A percentile compares a stretch with the other conserved stretches of the same genome.
These are phyloP conservation scores for Scutellaria baicalensis DNA, from an alignment of 257 asterid species.

Conservation along the genomic window DNA sequence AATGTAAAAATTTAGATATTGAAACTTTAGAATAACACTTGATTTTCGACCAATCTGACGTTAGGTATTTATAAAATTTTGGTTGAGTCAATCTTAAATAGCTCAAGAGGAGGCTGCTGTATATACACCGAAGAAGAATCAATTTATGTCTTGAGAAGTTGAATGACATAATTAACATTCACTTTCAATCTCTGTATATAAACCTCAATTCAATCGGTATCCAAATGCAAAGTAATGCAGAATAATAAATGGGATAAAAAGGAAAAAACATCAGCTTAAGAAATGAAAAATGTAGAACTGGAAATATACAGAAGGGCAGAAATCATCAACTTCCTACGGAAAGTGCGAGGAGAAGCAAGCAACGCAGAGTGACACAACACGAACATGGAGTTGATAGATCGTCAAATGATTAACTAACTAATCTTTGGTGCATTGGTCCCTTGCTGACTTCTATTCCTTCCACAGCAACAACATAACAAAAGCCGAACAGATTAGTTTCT, in stretches of 20 bases:
- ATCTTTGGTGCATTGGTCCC: constrained; percentile 17
- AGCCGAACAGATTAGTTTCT: not conserved
- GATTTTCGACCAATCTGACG: too few species aligned
- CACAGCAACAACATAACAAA: constrained; percentile 4
- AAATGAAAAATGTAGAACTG: not conserved
- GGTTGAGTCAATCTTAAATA: too few species aligned
- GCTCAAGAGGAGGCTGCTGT: too few species aligned
- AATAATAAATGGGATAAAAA: not conserved
- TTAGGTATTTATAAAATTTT: too few species aligned
- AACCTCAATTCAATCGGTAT: not conserved
- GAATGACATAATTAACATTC: too few species aligned
- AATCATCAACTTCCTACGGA: not conserved
- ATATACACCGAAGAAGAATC: too few species aligned
- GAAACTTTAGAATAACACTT: too few species aligned
- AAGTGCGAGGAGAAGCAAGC: not conserved
- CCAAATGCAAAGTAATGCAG: not conserved
- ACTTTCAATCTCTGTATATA: too few species aligned
- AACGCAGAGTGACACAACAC: too few species aligned
- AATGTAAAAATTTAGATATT: too few species aligned
- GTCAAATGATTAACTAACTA: constrained; percentile 11
- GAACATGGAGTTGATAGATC: not conserved
- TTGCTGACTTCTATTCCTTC: constrained; percentile 35
- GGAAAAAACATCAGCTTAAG: not conserved
- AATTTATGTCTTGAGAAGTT: too few species aligned
- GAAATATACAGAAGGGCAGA: not conserved